These are phyloP conservation scores for Scutellaria barbata DNA, from an alignment of 257 asterid genomes.

Conservation along the genomic window DNA sequence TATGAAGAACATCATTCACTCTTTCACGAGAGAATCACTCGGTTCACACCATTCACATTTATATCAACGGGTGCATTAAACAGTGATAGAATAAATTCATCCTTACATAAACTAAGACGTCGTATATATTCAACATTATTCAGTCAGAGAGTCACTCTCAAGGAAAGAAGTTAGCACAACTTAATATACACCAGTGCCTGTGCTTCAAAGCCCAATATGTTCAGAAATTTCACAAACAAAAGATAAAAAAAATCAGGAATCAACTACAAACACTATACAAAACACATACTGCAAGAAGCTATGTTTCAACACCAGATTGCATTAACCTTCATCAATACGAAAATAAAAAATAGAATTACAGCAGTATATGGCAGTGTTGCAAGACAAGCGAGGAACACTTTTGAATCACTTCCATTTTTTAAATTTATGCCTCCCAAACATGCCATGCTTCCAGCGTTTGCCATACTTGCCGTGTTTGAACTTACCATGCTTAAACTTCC, in stretches of 20 bases:
- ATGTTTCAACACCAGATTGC: conserved; percentile 16
- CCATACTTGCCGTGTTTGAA: conserved; percentile 75
- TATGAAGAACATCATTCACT: too few species aligned
- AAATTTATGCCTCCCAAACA: conserved; percentile 63
- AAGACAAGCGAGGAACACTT: conserved; percentile 6
- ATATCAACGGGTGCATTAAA: too few species aligned
- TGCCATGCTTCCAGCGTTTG: conserved; percentile 79
- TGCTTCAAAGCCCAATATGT: background rate
- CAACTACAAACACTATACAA: conserved; percentile 23
- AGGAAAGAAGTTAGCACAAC: conserved; percentile 4
- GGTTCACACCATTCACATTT: too few species aligned
- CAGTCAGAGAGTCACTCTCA: conserved; percentile 16
- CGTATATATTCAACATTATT: background rate
- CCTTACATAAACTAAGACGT: background rate
- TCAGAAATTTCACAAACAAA: background rate
- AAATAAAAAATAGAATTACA: background rate
- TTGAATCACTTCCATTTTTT: conserved; percentile 62
- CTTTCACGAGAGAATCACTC: too few species aligned
- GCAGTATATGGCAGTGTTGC: conserved; percentile 2
- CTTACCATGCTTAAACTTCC: conserved; percentile 82
- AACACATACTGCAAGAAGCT: background rate
- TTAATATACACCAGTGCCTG: conserved; percentile 6
- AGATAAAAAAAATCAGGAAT: conserved; percentile 6
- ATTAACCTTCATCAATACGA: conserved; percentile 2
- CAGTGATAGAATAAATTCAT: background rate